These are phyloP conservation scores for Claviceps pazoutovae DNA, from an alignment of 2,329 filamentous ascomycete genomes.

Conservation along the genomic window DNA sequence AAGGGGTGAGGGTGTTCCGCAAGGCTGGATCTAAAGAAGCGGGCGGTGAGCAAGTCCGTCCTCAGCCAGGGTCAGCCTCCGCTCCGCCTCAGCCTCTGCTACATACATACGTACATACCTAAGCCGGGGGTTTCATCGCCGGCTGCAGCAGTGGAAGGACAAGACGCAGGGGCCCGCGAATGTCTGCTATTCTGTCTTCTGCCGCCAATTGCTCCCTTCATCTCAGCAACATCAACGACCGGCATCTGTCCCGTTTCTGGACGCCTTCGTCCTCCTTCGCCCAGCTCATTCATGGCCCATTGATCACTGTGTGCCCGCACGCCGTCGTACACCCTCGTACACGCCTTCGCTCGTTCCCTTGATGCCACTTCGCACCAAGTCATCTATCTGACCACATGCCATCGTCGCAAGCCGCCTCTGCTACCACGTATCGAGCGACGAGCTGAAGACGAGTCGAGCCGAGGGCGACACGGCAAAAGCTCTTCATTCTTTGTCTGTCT, in stretches of 20 bases:
- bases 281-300: neutral
- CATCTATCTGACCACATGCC: conserved; percentile 5
- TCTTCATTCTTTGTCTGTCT: neutral
- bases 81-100: no score
- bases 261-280: neutral
- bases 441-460: neutral
- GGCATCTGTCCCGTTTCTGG: neutral
- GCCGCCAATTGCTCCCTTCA: neutral
- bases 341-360: neutral
- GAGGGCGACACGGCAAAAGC: neutral
- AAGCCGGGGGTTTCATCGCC: no score
- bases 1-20: no score
- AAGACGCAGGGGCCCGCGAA: neutral
- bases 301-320: neutral
- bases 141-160: neutral
- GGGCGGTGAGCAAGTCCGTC: no score
- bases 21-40: no score
- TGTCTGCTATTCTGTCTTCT: neutral
- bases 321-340: neutral
- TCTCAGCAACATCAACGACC: neutral
- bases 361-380: neutral
- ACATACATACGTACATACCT: no score
- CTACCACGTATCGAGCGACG: conserved; percentile 3
- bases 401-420: conserved; percentile 3
- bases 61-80: no score